phyloP scores from a whole-genome alignment of 176 grass and related monocot genomes.

The Hsuehochloa calcarea region DNA sequence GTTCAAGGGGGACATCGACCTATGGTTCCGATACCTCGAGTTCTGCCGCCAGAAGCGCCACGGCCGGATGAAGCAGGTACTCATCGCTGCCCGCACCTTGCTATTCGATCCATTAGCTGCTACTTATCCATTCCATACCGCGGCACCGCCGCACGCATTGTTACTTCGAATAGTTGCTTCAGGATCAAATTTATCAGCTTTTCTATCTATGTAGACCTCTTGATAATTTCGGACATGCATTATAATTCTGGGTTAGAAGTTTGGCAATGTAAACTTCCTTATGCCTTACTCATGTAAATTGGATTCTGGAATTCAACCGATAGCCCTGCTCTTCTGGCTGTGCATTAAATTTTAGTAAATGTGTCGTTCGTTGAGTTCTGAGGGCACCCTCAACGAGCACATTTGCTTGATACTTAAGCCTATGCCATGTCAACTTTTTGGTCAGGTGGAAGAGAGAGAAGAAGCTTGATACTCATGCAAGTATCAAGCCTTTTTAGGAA shows the following conservation, averaged over 20 bases:
- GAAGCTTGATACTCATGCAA: no score
- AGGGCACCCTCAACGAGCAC: background rate
- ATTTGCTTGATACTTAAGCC: no score
- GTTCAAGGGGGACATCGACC: constrained; percentile 58
- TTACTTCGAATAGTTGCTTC: background rate
- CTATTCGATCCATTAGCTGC: background rate
- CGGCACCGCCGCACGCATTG: background rate
- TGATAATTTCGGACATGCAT: background rate
- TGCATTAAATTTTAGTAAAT: background rate
- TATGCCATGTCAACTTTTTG: no score
- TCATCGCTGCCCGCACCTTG: background rate
- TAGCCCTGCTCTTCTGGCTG: background rate
- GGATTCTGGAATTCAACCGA: background rate
- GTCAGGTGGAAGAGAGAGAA: no score
- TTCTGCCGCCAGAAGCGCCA: constrained; percentile 36
- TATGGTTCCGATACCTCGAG: background rate
- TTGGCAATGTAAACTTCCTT: background rate
- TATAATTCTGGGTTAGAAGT: background rate
- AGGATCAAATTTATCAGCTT: background rate
- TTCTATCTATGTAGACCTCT: background rate
- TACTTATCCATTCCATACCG: background rate
- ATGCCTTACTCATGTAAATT: background rate
- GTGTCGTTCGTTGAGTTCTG: background rate
- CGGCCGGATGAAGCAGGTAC: constrained; percentile 88
- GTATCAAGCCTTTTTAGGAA: no score